Evolutionary conservation across 2,329 filamentous ascomycete genomes (phyloP).

Genomic region (Trichophyton benhamiae): DNA sequence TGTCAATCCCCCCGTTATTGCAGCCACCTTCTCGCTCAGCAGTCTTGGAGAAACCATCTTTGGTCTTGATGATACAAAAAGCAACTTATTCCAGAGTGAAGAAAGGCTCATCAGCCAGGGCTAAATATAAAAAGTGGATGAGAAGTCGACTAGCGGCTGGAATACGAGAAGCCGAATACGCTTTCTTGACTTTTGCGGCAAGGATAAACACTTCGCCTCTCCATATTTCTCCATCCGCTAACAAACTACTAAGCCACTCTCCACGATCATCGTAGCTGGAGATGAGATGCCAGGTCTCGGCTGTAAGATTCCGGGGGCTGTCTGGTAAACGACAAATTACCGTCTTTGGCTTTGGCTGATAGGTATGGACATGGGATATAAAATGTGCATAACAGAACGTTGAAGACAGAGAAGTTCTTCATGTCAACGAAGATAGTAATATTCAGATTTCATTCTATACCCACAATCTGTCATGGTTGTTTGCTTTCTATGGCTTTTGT

Average conservation of each 20-base stretch:
- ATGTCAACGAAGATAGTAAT: background rate
- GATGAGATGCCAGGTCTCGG: background rate
- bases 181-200: background rate
- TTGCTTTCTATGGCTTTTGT: background rate
- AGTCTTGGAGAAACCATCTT: slow-evolving; percentile 29
- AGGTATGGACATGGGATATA: background rate
- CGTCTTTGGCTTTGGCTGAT: background rate
- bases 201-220: background rate
- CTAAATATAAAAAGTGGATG: background rate
- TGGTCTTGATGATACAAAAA: background rate
- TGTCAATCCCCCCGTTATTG: slow-evolving; percentile 76
- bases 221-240: background rate
- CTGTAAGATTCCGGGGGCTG: background rate
- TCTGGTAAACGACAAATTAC: background rate
- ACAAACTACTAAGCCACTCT: too few species aligned
- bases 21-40: slow-evolving; percentile 62
- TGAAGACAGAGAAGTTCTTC: background rate
- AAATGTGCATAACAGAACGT: background rate
- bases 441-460: background rate
- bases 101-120: too few species aligned
- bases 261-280: background rate
- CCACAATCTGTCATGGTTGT: background rate
- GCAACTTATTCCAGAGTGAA: background rate
- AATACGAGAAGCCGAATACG: background rate
- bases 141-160: background rate